Evolutionary conservation across 768 basidiomycete species (phyloP).

Genomic region (Collybia sordida): DNA sequence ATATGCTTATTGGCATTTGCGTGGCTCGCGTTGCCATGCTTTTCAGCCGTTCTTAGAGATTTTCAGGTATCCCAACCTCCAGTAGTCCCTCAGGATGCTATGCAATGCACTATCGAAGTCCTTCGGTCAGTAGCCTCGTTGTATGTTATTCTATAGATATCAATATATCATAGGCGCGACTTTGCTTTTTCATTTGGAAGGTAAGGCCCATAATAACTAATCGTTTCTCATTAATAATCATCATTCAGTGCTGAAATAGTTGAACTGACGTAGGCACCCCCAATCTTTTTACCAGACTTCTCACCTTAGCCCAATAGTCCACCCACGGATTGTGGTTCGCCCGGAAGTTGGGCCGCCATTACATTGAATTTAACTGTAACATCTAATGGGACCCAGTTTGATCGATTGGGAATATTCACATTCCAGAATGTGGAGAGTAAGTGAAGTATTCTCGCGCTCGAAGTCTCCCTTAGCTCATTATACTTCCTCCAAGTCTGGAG

Average conservation of each 20-base stretch:
- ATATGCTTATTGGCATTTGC: slow-evolving; percentile 6
- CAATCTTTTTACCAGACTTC: neutral
- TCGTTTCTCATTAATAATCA: neutral
- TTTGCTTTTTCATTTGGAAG: slow-evolving; percentile 71
- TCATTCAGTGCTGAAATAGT: slow-evolving; percentile 58
- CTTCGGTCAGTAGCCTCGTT: slow-evolving; percentile 46
- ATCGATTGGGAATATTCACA: slow-evolving; percentile 70
- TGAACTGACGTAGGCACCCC: slow-evolving; percentile 48
- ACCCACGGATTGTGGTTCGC: slow-evolving; percentile 66
- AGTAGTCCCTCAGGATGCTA: slow-evolving; percentile 56
- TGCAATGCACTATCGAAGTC: slow-evolving; percentile 64
- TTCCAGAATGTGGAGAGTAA: slow-evolving; percentile 78
- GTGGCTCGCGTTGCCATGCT: slow-evolving; percentile 19
- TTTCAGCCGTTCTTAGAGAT: slow-evolving; percentile 49
- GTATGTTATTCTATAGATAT: neutral
- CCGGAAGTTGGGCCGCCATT: slow-evolving; percentile 74
- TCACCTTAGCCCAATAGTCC: slow-evolving; percentile 40
- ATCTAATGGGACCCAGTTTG: slow-evolving; percentile 76
- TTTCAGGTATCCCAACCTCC: slow-evolving; percentile 79
- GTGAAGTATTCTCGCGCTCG: slow-evolving; percentile 17
- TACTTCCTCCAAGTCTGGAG: slow-evolving; percentile 58
- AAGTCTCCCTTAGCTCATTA: neutral
- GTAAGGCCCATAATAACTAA: slow-evolving; percentile 35
- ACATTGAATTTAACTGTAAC: slow-evolving; percentile 78
- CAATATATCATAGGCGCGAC: slow-evolving; percentile 46